Base-by-base conservation (phyloP, 2,329 filamentous ascomycete species). In the Scytalidium sp. region DNA sequence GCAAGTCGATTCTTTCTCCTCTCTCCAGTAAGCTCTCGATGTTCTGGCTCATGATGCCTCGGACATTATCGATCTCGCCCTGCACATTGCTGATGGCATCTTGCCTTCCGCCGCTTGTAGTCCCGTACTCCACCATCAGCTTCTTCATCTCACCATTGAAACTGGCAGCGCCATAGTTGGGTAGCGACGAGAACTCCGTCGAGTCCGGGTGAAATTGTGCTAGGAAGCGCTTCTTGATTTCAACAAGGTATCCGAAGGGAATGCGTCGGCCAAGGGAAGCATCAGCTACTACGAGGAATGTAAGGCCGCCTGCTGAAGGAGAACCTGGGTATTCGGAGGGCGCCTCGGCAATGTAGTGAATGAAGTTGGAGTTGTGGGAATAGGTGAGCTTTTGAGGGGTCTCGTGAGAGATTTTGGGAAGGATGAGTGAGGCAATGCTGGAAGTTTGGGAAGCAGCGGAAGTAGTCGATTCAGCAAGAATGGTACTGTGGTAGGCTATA, bases 41-140 rank as follows among this genome's bases (percentile, higher is more conserved):
- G 67, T 96, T 96, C 74, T 91, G 85, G 50, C 90, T 95, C 92
- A 96, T 96, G 67, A 96, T 95, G 56, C 91, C 89, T 49, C 88
- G 76, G 46, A 96, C 91, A 63, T 90, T 92, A 58, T 97, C 92
- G 61, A 99, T 97, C 72, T 97, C 94, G 50, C 83, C 79, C 70
- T 90, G 87, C 32, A 90, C 93, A 54, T 88, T 92, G 47, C 81
- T 77, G 53, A 97, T 83, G 54, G 92, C 90, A 73, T 97, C 90
- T 61, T 88, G 78, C 69, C 87, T 80, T 41, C 88, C 84, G 20
- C 83, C 83, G 55, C 83, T 80, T 9, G 89, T 90, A 21, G 88
- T 88, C 48, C 92, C 93, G 71, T 88, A 94, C 55, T 91, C 87
- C 19, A 90, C 75, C 81, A 97, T 91, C 59, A 97, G 73, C 23